These are phyloP conservation scores for Boletus subcaerulescens DNA, from an alignment of 768 basidiomycete genomes.

Conservation along the genomic window DNA sequence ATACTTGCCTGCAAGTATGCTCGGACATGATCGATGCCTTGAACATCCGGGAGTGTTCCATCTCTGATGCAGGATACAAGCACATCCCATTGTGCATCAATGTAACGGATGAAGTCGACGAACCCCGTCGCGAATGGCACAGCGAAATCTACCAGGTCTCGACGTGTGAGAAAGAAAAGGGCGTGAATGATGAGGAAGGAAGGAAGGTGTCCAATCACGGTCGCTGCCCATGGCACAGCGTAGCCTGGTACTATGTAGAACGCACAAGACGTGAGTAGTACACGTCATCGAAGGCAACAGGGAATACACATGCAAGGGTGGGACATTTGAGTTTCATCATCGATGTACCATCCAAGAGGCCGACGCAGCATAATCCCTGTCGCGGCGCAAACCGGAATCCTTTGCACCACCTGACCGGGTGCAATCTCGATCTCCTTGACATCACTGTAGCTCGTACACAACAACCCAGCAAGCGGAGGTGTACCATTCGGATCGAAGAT, in stretches of 20 bases:
- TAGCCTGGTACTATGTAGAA: constrained; percentile 9
- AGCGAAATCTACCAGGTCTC: not conserved
- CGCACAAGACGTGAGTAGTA: not conserved
- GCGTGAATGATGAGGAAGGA: constrained; percentile 22
- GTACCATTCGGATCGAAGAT: not conserved
- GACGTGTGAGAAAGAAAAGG: constrained; percentile 15
- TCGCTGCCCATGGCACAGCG: constrained; percentile 16
- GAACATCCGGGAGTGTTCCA: constrained; percentile 14
- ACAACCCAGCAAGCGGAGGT: not conserved
- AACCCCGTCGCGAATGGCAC: not conserved
- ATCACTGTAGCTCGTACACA: not conserved
- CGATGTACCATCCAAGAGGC: constrained; percentile 7
- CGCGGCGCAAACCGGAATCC: constrained; percentile 5
- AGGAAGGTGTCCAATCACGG: constrained; percentile 9
- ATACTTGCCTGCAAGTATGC: constrained; percentile 9
- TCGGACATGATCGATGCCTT: constrained; percentile 11
- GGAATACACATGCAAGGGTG: not conserved
- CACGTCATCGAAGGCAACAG: not conserved
- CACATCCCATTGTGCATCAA: constrained; percentile 17
- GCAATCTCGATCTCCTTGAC: constrained; percentile 7
- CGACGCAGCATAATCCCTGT: constrained; percentile 3
- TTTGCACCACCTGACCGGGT: not conserved
- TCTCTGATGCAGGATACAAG: constrained; percentile 14
- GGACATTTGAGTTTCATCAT: constrained; percentile 9
- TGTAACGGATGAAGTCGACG: constrained; percentile 9